phyloP scores from a whole-genome alignment of 768 basidiomycete species.

The Austroboletus eburneus region DNA sequence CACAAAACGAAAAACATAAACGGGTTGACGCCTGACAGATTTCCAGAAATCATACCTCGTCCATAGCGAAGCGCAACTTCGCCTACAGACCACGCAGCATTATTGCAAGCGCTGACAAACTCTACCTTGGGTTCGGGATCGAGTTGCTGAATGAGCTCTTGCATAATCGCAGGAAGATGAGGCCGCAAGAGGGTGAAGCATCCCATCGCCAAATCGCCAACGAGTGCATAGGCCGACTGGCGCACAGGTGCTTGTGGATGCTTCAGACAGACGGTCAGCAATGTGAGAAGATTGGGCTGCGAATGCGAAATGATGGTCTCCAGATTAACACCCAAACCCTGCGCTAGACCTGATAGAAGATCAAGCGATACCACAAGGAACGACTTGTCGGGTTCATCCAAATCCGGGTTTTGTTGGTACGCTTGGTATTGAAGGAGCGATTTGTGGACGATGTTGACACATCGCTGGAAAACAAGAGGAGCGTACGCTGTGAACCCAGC shows the following conservation, averaged over 20 bases:
- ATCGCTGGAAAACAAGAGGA: constrained; percentile 88
- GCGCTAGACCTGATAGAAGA: constrained; percentile 90
- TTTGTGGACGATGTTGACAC: constrained; percentile 77
- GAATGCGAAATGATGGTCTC: constrained; percentile 65
- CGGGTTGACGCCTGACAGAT: background rate
- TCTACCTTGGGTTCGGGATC: constrained; percentile 91
- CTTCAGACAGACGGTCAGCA: constrained; percentile 87
- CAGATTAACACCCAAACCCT: constrained; percentile 81
- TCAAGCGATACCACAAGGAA: constrained; percentile 99
- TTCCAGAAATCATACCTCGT: constrained; percentile 51
- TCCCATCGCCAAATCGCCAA: constrained; percentile 96
- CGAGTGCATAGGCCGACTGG: constrained; percentile 96
- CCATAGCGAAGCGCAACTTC: constrained; percentile 95
- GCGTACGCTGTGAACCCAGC: constrained; percentile 85
- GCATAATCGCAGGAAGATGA: constrained; percentile 84
- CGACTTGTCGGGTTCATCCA: constrained; percentile 94
- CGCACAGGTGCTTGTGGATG: constrained; percentile 95
- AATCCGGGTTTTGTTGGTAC: constrained; percentile 82
- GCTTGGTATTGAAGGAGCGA: constrained; percentile 83
- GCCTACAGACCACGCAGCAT: constrained; percentile 99
- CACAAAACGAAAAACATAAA: constrained; percentile 7
- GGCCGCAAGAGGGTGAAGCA: constrained; percentile 86
- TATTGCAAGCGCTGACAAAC: constrained; percentile 96
- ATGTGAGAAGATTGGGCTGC: constrained; percentile 72
- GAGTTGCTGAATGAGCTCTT: constrained; percentile 83